Evolutionary conservation across 352 stramenopile species (phyloP), one percentile per base, ranked within the genome.

Genomic region (Globisporangium cederbergense): DNA sequence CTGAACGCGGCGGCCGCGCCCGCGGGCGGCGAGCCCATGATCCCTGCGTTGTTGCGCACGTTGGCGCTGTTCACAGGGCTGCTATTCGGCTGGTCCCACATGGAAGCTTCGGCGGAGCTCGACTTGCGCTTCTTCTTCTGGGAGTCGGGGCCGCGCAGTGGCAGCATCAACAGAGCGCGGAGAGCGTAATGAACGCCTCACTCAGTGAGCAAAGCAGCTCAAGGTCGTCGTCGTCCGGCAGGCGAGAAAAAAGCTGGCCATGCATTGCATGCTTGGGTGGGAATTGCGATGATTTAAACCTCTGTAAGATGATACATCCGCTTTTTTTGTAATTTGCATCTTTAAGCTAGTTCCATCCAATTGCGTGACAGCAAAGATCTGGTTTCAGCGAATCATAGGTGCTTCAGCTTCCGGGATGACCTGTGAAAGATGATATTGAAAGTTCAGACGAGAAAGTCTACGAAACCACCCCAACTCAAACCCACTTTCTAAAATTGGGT

Each of bases 121-220:
- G 87, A 78, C 80, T 93, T 93, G 65, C 83, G 83, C 76, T 93
- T 93, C 79, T 93, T 93, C 73, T 88, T 83, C 47, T 64, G 47
- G 32, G 64, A 69, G 65, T 76, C 73, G 18, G 76, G 62, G 57
- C 75, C 81, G 66, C 71, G 65, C 65, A 70, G 65, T 72, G 76
- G 64, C 40, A 71, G 76, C 76, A 81, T 76, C 60, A 71, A 78
- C 73, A 43, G 38, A 25, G 34, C 32, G 49, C 32, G 34, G 45
- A 28, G 46, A 52, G 28, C 30, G 45, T 16, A 46, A 53, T 62
- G 25, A 53, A 16, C 38, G 50, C 47, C 25, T 8, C 49, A 11
- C 49, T 38, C 49, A 18, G 38, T 11, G 40, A 46, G 40, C 42
- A 22, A 16, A 46, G 40, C 16, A 22, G 42, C 42, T 45, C 14